These are phyloP conservation scores for Scutellaria galericulata DNA, from an alignment of 257 asterid genomes.

Conservation along the genomic window DNA sequence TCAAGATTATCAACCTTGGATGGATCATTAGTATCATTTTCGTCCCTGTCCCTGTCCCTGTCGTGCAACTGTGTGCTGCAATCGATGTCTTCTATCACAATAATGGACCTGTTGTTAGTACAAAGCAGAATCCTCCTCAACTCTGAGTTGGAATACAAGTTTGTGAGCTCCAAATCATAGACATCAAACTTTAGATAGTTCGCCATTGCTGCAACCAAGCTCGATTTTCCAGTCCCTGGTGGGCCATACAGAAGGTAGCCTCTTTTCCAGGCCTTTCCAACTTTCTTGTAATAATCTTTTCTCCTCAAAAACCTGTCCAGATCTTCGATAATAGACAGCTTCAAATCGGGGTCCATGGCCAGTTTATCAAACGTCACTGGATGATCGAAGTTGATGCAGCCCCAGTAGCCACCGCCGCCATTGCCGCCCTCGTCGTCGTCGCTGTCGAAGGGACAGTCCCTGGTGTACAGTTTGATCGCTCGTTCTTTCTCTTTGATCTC, in stretches of 20 bases:
- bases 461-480: conserved; percentile 64
- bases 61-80: conserved; percentile 71
- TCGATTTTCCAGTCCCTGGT: conserved; percentile 91
- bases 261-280: conserved; percentile 91
- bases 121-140: conserved; percentile 64
- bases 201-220: conserved; percentile 84
- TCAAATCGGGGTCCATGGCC: conserved; percentile 71
- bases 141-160: conserved; percentile 58
- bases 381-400: conserved; percentile 67
- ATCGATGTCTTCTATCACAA: conserved; percentile 83
- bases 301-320: conserved; percentile 76
- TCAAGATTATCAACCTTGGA: conserved; percentile 36
- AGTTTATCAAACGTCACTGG: conserved; percentile 72
- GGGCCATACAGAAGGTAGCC: conserved; percentile 87
- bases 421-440: conserved; percentile 54
- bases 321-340: conserved; percentile 58
- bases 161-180: conserved; percentile 71
- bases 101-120: conserved; percentile 65
- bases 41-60: conserved; percentile 40
- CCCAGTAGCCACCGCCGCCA: conserved; percentile 67
- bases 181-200: conserved; percentile 74
- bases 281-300: conserved; percentile 71
- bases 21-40: not conserved
- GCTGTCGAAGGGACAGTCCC: conserved; percentile 52
- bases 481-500: conserved; percentile 53